Percentiles rank a stretch among this genome's conserved stretches.
These are phyloP conservation scores for Parvularia atlantis DNA, from an alignment of 78 protist species.

Conservation along the genomic window DNA sequence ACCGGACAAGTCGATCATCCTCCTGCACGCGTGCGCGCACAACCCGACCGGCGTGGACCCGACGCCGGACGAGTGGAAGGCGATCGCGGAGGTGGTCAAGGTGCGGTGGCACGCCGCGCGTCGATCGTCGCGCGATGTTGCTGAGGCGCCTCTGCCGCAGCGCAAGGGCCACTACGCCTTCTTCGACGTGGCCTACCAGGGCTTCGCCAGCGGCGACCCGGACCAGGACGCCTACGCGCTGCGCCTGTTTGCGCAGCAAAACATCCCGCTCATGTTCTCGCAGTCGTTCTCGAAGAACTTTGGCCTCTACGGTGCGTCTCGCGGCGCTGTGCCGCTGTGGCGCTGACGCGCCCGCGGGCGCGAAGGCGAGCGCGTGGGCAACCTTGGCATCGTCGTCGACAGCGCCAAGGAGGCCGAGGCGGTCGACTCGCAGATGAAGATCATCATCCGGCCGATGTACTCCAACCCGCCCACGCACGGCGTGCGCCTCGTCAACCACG, in stretches of 20 bases:
- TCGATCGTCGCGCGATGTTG: too few species aligned
- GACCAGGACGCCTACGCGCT: conserved; percentile 78
- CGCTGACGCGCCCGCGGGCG: too few species aligned
- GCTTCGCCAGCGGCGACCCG: conserved; percentile 90
- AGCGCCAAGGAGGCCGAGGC: conserved; percentile 34
- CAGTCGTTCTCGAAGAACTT: conserved; percentile 95
- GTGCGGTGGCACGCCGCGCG: conserved; percentile 44
- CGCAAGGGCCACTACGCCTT: too few species aligned
- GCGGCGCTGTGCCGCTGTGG: conserved; percentile 53
- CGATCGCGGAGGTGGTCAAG: conserved; percentile 27
- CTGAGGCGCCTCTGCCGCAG: too few species aligned
- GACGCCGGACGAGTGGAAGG: conserved; percentile 84
- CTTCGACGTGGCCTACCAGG: conserved; percentile 98
- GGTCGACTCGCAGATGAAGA: conserved; percentile 75
- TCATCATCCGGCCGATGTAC: conserved; percentile 83
- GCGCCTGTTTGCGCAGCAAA: conserved; percentile 33
- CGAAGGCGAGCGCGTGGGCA: conserved; percentile 76
- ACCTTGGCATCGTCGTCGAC: conserved; percentile 19
- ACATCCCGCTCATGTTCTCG: conserved; percentile 24
- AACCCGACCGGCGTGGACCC: conserved; percentile 99
- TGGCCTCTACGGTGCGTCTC: conserved; percentile 88
- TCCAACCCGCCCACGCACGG: conserved; percentile 95
- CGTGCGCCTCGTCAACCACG: conserved; percentile 75
- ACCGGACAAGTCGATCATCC: conserved; percentile 49
- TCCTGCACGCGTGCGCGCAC: conserved; percentile 97